These are phyloP conservation scores for Fusarium gaditjirri DNA, from an alignment of 2,329 filamentous ascomycete genomes.

Conservation along the genomic window DNA sequence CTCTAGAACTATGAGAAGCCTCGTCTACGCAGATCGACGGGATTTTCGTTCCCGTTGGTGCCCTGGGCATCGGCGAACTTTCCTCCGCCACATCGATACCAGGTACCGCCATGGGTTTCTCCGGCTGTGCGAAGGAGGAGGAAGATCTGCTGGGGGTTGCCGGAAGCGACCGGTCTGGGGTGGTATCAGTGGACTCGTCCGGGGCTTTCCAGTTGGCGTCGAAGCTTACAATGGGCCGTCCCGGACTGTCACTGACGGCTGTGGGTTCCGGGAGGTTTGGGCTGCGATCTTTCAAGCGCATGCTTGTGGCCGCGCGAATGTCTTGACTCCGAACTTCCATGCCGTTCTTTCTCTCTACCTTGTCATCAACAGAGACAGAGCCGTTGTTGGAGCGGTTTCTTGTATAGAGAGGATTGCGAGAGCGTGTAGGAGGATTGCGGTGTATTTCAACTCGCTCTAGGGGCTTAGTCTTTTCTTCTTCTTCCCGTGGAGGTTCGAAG, in stretches of 20 bases:
- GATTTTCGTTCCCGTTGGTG: conserved; percentile 45
- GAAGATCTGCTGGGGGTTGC: conserved; percentile 41
- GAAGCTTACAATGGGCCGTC: conserved; percentile 97
- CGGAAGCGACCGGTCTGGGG: conserved; percentile 53
- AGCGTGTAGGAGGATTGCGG: conserved; percentile 84
- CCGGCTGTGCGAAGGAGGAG: conserved; percentile 43
- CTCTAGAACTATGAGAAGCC: conserved; percentile 37
- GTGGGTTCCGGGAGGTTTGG: conserved; percentile 87
- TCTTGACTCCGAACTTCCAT: conserved; percentile 88
- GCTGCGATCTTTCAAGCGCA: conserved; percentile 87
- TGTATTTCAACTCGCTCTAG: conserved; percentile 77
- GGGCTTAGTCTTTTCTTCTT: conserved; percentile 50
- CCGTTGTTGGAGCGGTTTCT: conserved; percentile 63
- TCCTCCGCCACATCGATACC: conserved; percentile 65
- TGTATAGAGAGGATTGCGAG: conserved; percentile 82
- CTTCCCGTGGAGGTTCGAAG: conserved; percentile 56
- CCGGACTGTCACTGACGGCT: conserved; percentile 88
- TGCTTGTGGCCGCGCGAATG: conserved; percentile 89
- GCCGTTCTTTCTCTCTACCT: conserved; percentile 75
- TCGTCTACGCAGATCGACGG: conserved; percentile 52
- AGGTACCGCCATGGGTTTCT: conserved; percentile 59
- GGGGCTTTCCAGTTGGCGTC: conserved; percentile 82
- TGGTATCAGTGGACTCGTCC: conserved; percentile 77
- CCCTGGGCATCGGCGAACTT: conserved; percentile 49
- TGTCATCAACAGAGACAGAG: conserved; percentile 50